Percentiles rank a stretch among this genome's conserved stretches.
These are phyloP conservation scores for Triticum monococcum DNA, from an alignment of 176 grass and related monocot species.

Conservation along the genomic window DNA sequence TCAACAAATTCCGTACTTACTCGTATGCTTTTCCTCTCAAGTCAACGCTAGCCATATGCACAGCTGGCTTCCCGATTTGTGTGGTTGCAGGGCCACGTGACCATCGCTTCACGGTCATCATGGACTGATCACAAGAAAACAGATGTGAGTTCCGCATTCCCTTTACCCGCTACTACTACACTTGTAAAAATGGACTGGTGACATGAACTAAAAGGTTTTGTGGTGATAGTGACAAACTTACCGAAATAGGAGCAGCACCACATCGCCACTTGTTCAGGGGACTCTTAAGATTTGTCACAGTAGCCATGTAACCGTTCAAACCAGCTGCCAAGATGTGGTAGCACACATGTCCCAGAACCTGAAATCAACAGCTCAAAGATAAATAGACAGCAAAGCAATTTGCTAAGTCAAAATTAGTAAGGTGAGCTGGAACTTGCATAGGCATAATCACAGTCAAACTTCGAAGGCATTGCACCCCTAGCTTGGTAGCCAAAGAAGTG, in stretches of 20 bases:
- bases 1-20: conserved; percentile 43
- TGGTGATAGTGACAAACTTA: conserved; percentile 30
- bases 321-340: conserved; percentile 93
- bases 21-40: conserved; percentile 98
- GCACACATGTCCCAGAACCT: conserved; percentile 95
- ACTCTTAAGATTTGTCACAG: conserved; percentile 95
- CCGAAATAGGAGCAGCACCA: conserved; percentile 94
- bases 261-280: conserved; percentile 95
- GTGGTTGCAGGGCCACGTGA: conserved; percentile 61
- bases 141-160: conserved; percentile 17
- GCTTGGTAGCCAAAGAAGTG: conserved; percentile 99
- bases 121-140: conserved; percentile 54
- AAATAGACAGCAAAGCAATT: conserved; percentile 18
- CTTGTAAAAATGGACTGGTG: not conserved
- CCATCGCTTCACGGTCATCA: conserved; percentile 97
- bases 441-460: conserved; percentile 98
- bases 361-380: conserved; percentile 31
- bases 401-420: not conserved
- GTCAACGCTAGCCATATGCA: conserved; percentile 82
- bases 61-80: conserved; percentile 91
- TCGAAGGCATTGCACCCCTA: conserved; percentile 91
- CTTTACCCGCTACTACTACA: not conserved
- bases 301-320: conserved; percentile 97
- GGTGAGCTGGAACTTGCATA: conserved; percentile 59
- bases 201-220: not conserved